These are phyloP conservation scores for Alternaria gaisen DNA, from an alignment of 2,329 filamentous ascomycete species.

Conservation along the genomic window DNA sequence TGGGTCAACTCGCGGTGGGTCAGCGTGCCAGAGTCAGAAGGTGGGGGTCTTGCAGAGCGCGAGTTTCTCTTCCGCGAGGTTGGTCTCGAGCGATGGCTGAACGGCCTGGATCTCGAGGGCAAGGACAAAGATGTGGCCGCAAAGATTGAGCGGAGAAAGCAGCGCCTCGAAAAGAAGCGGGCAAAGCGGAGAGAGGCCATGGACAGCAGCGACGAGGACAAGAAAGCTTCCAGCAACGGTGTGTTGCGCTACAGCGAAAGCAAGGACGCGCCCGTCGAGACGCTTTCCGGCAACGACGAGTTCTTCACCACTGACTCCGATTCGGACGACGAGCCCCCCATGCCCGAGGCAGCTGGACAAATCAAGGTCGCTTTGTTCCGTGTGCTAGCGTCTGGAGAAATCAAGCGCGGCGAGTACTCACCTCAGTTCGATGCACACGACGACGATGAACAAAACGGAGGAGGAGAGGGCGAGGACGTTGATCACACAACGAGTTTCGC, in stretches of 20 bases:
- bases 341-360: slow-evolving; percentile 91
- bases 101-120: slow-evolving; percentile 92
- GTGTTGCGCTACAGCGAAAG: slow-evolving; percentile 85
- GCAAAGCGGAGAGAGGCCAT: slow-evolving; percentile 74
- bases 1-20: slow-evolving; percentile 99
- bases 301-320: slow-evolving; percentile 71
- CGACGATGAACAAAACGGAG: slow-evolving; percentile 76
- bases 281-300: slow-evolving; percentile 73
- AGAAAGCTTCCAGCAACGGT: slow-evolving; percentile 54
- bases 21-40: slow-evolving; percentile 87
- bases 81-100: slow-evolving; percentile 93
- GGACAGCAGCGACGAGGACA: slow-evolving; percentile 59
- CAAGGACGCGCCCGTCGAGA: slow-evolving; percentile 77
- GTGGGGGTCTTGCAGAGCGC: slow-evolving; percentile 91
- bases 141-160: slow-evolving; percentile 71
- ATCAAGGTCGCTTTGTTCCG: slow-evolving; percentile 98
- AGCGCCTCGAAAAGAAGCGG: slow-evolving; percentile 82
- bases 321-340: slow-evolving; percentile 82
- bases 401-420: slow-evolving; percentile 97
- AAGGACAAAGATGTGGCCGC: slow-evolving; percentile 79
- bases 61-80: slow-evolving; percentile 98
- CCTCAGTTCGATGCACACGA: slow-evolving; percentile 97
- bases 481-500: slow-evolving; percentile 98
- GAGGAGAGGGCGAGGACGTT: slow-evolving; percentile 76
- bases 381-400: slow-evolving; percentile 93